Conservation (phyloP, 2,329 filamentous ascomycete species). For the Albifimbria verrucaria region DNA sequence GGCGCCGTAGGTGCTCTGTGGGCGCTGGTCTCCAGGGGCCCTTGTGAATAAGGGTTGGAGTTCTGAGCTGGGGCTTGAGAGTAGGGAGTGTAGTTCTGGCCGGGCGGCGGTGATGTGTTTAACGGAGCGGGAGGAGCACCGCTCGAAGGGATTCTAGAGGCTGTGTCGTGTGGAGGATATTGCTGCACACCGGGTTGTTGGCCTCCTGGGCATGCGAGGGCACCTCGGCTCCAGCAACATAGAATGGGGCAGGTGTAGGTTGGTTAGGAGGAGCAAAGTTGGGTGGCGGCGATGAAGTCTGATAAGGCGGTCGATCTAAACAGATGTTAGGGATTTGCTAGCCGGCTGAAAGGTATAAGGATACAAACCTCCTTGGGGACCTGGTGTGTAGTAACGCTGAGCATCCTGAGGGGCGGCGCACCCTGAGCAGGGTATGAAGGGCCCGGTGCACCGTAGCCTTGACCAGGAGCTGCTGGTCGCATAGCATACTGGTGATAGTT, state of each 20-base stretch:
- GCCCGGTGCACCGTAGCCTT: slow-evolving; percentile 33
- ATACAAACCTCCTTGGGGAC: slow-evolving; percentile 34
- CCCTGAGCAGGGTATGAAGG: slow-evolving; percentile 39
- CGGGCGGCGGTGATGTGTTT: slow-evolving; percentile 52
- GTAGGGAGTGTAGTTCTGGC: slow-evolving; percentile 42
- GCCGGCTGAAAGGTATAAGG: not conserved
- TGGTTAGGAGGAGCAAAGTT: slow-evolving; percentile 52
- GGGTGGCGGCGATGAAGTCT: slow-evolving; percentile 47
- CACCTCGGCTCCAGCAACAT: slow-evolving; percentile 58
- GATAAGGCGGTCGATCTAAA: slow-evolving; percentile 43
- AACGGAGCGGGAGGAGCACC: slow-evolving; percentile 48
- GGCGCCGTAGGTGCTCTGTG: slow-evolving; percentile 66
- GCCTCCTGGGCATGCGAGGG: slow-evolving; percentile 32
- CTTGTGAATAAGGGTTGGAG: slow-evolving; percentile 39
- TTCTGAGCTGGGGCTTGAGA: slow-evolving; percentile 27
- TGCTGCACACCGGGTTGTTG: slow-evolving; percentile 35
- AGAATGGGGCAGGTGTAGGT: slow-evolving; percentile 59
- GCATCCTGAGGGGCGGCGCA: slow-evolving; percentile 50
- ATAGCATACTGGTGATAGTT: slow-evolving; percentile 68
- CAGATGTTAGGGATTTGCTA: slow-evolving; percentile 13
- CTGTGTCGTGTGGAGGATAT: slow-evolving; percentile 51
- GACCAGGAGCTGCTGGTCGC: slow-evolving; percentile 45
- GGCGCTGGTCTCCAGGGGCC: slow-evolving; percentile 44
- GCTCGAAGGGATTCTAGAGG: slow-evolving; percentile 44
- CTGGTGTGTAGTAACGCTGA: slow-evolving; percentile 67